Evolutionary conservation across 2,329 filamentous ascomycete genomes (phyloP).

Genomic region (Fusarium sp.): DNA sequence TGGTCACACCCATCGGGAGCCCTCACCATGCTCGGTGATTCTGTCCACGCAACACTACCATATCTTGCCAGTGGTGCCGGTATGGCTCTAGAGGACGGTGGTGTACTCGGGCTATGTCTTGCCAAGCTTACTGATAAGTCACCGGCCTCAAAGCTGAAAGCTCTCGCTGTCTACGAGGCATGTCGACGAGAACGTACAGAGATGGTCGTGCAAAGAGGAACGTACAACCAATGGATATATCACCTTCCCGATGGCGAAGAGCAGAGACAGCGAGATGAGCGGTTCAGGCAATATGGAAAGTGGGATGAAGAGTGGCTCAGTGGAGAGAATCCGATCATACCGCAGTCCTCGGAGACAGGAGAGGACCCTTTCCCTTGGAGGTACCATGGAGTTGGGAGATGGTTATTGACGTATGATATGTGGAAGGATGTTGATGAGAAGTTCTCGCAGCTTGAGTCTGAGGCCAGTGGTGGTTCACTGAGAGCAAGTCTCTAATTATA

Average conservation of each 20-base stretch:
- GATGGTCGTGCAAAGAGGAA: constrained; percentile 67
- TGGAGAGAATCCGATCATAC: constrained; percentile 13
- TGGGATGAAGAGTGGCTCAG: neutral
- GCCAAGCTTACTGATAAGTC: neutral
- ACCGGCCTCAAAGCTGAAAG: neutral
- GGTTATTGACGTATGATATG: constrained; percentile 54
- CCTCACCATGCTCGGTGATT: neutral
- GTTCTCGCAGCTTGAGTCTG: constrained; percentile 34
- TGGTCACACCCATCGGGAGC: constrained; percentile 65
- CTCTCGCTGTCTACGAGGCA: neutral
- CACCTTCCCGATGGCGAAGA: constrained; percentile 68
- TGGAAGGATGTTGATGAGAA: constrained; percentile 50
- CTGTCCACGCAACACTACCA: neutral
- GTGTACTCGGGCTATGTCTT: neutral
- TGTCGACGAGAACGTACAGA: constrained; percentile 57
- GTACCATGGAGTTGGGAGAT: constrained; percentile 51
- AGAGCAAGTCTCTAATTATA: neutral
- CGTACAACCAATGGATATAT: constrained; percentile 69
- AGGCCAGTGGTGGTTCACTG: neutral
- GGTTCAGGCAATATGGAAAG: neutral
- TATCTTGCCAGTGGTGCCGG: neutral
- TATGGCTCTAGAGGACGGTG: neutral
- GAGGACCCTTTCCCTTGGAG: constrained; percentile 55
- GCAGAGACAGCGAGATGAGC: constrained; percentile 56
- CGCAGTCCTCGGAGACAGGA: constrained; percentile 46